A percentile compares a stretch with the other conserved stretches of the same genome.
Evolutionary conservation across 352 stramenopile genomes (phyloP).

Genomic region (Globisporangium viniferum): DNA sequence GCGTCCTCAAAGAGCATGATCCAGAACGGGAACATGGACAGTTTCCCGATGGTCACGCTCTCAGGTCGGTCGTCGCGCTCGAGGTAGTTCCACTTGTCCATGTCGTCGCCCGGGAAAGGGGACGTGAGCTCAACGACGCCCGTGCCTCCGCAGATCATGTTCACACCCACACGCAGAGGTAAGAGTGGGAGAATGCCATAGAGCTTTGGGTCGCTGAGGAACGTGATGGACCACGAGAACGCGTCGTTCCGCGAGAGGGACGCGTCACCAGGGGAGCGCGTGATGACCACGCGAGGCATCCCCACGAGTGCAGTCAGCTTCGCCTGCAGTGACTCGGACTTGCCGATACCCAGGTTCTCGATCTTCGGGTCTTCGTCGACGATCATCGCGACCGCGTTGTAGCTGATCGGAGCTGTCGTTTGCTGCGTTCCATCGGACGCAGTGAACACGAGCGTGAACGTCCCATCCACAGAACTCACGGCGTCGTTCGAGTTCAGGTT

Average conservation of each 20-base stretch:
- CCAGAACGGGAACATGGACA: constrained; percentile 77
- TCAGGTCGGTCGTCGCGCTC: constrained; percentile 21
- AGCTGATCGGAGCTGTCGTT: constrained; percentile 34
- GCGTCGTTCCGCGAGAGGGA: constrained; percentile 33
- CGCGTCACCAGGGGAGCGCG: constrained; percentile 31
- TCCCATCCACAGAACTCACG: constrained; percentile 28
- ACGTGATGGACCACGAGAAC: constrained; percentile 72
- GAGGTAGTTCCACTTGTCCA: constrained; percentile 35
- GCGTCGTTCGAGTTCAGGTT: constrained; percentile 35
- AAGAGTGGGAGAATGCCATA: neutral
- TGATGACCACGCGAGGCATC: constrained; percentile 45
- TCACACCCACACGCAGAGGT: constrained; percentile 29
- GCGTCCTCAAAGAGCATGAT: constrained; percentile 70
- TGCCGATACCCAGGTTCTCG: constrained; percentile 32
- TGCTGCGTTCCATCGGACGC: constrained; percentile 19
- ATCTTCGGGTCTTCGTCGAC: constrained; percentile 48
- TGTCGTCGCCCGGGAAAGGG: constrained; percentile 40
- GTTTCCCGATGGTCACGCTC: constrained; percentile 18
- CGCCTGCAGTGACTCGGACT: constrained; percentile 50
- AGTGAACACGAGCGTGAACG: constrained; percentile 44
- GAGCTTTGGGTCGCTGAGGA: constrained; percentile 37
- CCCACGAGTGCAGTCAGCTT: constrained; percentile 39
- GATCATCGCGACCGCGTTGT: constrained; percentile 55
- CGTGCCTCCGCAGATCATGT: constrained; percentile 34
- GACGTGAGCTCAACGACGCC: constrained; percentile 27